These are phyloP conservation scores for Melanopsichium pennsylvanicum DNA, from an alignment of 1,284 basidiomycete genomes.

Conservation along the genomic window DNA sequence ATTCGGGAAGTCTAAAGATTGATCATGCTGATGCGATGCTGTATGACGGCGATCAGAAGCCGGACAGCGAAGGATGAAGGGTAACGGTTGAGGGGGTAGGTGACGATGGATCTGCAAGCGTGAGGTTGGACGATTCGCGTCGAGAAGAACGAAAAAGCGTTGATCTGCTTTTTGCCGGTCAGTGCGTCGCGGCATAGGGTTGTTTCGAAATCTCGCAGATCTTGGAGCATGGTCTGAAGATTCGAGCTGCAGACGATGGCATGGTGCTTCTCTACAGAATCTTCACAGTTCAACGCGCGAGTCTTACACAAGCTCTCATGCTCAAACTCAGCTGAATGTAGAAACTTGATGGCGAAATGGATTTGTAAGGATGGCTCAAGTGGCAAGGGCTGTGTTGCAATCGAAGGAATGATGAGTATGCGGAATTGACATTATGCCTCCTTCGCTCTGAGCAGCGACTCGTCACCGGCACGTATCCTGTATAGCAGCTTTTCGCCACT, in stretches of 20 bases:
- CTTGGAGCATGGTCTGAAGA: too few relatives aligned
- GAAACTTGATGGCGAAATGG: too few relatives aligned
- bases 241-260: too few relatives aligned
- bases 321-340: too few relatives aligned
- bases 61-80: background rate
- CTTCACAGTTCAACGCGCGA: too few relatives aligned
- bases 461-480: slow-evolving; percentile 22
- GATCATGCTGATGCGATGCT: slow-evolving; percentile 6
- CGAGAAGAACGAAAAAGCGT: slow-evolving; percentile 8
- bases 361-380: background rate
- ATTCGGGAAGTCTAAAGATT: background rate
- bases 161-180: slow-evolving; percentile 18
- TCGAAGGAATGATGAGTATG: too few relatives aligned
- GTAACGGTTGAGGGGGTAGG: background rate
- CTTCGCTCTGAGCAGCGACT: slow-evolving; percentile 12
- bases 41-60: background rate
- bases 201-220: background rate
- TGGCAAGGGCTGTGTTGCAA: background rate
- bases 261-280: too few relatives aligned
- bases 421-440: too few relatives aligned
- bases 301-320: too few relatives aligned
- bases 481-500: slow-evolving; percentile 43
- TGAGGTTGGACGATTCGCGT: slow-evolving; percentile 6
- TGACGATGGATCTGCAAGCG: background rate
- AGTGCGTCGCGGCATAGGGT: slow-evolving; percentile 6